A percentile compares a stretch with the other conserved stretches of the same genome.
phyloP scores from a whole-genome alignment of 257 asterid species.

The Linaria vulgaris region DNA sequence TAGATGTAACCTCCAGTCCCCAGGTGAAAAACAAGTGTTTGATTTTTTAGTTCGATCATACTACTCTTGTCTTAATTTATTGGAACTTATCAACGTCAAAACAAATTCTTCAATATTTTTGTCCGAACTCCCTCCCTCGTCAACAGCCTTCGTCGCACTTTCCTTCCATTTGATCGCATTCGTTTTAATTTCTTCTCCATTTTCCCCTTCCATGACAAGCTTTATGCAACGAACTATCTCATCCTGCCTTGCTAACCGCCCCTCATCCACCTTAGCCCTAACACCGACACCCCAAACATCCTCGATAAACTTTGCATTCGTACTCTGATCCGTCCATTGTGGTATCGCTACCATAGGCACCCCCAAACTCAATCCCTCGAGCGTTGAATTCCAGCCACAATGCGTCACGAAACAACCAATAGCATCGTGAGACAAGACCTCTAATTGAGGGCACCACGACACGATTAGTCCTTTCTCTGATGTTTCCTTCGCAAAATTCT shows the following conservation, averaged over 20 bases:
- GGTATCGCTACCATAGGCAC: slow-evolving; percentile 33
- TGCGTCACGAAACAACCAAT: slow-evolving; percentile 38
- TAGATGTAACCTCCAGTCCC: too few species aligned
- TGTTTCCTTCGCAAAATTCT: slow-evolving; percentile 13
- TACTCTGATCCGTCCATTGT: slow-evolving; percentile 42
- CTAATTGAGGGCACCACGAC: slow-evolving; percentile 13
- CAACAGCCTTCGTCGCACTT: slow-evolving; percentile 21
- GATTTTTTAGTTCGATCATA: too few species aligned
- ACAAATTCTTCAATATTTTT: slow-evolving; percentile 33
- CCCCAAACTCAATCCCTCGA: slow-evolving; percentile 36
- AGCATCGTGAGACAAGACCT: slow-evolving; percentile 18
- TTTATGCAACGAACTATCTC: slow-evolving; percentile 22
- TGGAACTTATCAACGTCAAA: slow-evolving; percentile 6
- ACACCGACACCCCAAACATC: slow-evolving; percentile 39
- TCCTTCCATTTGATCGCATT: slow-evolving; percentile 37
- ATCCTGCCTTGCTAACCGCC: slow-evolving; percentile 30
- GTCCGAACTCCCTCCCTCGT: slow-evolving; percentile 42
- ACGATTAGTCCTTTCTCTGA: background rate
- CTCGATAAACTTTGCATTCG: slow-evolving; percentile 33
- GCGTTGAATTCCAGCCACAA: slow-evolving; percentile 45
- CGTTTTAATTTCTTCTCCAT: slow-evolving; percentile 16
- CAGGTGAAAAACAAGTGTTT: too few species aligned
- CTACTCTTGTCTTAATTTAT: background rate
- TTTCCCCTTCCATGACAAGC: slow-evolving; percentile 29
- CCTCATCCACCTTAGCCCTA: slow-evolving; percentile 25